These are phyloP conservation scores for Phytophthora pisi DNA, from an alignment of 352 stramenopile species.

Conservation along the genomic window DNA sequence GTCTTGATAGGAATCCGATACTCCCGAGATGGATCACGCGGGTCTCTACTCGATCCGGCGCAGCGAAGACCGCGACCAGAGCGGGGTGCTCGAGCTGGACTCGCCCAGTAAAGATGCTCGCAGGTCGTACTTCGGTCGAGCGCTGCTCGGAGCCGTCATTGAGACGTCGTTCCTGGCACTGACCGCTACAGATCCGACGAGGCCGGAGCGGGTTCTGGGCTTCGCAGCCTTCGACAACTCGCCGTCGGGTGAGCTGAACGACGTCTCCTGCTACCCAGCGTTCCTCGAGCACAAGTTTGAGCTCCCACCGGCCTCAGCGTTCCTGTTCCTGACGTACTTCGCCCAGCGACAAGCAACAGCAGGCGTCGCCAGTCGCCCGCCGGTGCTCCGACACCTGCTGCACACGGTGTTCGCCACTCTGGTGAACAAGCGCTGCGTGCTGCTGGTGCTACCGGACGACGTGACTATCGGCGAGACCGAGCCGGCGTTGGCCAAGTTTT, in stretches of 20 bases:
- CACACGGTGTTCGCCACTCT: constrained; percentile 57
- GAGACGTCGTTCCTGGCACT: constrained; percentile 78
- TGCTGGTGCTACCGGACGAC: constrained; percentile 58
- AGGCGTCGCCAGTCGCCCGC: constrained; percentile 33
- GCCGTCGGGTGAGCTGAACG: constrained; percentile 50
- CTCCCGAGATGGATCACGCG: constrained; percentile 16
- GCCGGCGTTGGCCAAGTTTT: constrained; percentile 63
- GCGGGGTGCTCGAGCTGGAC: constrained; percentile 62
- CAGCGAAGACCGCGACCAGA: constrained; percentile 64
- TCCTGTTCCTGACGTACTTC: constrained; percentile 64
- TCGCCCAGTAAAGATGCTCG: constrained; percentile 61
- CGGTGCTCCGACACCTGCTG: constrained; percentile 62
- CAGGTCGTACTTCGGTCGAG: constrained; percentile 66
- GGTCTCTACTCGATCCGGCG: constrained; percentile 60
- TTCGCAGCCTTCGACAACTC: constrained; percentile 69
- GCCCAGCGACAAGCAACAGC: constrained; percentile 50
- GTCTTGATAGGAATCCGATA: background rate
- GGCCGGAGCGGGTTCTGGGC: constrained; percentile 59
- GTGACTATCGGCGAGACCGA: constrained; percentile 53
- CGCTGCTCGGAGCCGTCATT: constrained; percentile 61
- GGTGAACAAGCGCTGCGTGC: constrained; percentile 41
- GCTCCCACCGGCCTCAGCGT: constrained; percentile 50
- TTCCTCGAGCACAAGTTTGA: constrained; percentile 65
- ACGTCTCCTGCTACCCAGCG: constrained; percentile 37
- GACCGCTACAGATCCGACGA: constrained; percentile 57